Conservation (phyloP, 306 rosid genomes). For the Pterocarpus macrocarpus region DNA sequence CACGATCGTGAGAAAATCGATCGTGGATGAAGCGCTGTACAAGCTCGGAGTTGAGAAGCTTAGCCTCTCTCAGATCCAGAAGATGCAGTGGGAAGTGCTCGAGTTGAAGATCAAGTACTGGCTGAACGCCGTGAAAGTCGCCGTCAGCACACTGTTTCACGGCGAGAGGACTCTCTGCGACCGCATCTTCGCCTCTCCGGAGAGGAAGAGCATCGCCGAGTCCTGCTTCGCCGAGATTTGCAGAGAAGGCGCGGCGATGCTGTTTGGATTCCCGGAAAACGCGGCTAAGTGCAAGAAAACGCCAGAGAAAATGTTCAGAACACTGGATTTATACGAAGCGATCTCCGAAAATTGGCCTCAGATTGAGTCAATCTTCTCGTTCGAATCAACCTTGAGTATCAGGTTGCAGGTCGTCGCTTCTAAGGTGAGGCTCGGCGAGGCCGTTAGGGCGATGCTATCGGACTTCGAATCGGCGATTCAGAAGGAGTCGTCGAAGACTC, state of each 20-base stretch:
- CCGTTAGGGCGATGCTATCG: constrained; percentile 58
- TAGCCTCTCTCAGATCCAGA: constrained; percentile 66
- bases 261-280: constrained; percentile 74
- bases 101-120: constrained; percentile 75
- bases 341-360: constrained; percentile 61
- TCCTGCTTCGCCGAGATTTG: constrained; percentile 70
- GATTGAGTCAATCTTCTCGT: constrained; percentile 71
- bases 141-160: constrained; percentile 62
- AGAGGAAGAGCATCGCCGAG: constrained; percentile 47
- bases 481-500: constrained; percentile 68
- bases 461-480: constrained; percentile 80
- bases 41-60: constrained; percentile 73
- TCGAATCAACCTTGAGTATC: constrained; percentile 59
- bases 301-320: constrained; percentile 78
- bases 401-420: constrained; percentile 56
- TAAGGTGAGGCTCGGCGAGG: constrained; percentile 55
- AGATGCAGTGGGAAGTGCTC: constrained; percentile 74
- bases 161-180: constrained; percentile 75
- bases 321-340: constrained; percentile 74
- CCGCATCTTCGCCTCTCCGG: constrained; percentile 59
- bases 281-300: constrained; percentile 82
- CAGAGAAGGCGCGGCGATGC: constrained; percentile 56
- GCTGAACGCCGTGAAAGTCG: constrained; percentile 64
- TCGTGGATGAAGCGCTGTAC: constrained; percentile 70
- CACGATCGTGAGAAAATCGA: constrained; percentile 60